Base-by-base conservation (phyloP, 352 stramenopile species). In the Pythium sukuiense region DNA sequence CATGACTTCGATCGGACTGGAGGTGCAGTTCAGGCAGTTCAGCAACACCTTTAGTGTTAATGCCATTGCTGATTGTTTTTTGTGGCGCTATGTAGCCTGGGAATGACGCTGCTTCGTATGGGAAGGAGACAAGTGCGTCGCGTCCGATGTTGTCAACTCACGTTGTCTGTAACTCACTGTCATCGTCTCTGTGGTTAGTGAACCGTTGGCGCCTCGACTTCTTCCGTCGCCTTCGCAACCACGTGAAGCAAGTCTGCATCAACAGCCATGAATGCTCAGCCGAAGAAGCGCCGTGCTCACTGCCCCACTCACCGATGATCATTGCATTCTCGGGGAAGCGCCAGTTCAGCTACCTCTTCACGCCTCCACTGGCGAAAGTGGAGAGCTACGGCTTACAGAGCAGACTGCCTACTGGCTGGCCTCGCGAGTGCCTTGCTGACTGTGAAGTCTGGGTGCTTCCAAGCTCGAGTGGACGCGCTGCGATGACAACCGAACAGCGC, bases 251-350 rank as follows among this genome's bases (percentile, higher is more conserved):
- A 55, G 85, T 95, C 0, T 92, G 85, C 24, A 48, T 59, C 14
- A 76, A 55, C 30, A 64, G 87, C 3, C 65, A 72, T 46, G 59
- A 59, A 16, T 48, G 18, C n/a, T 32, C 76, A 41, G 39, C 12
- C 3, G 41, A 30, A 0, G 55, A 55, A 2, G 43, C 61, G 14
- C 26, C 35, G 11, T 95, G 86, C 56, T 27, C 56, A 13, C 65
- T 67, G 43, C 65, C 54, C 0, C 85, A 95, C 57, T 76, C 78
- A 1, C 88, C 88, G 0, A 71, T 89, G 59, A 67, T 96, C 67
- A 80, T 96, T 45, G 88, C 88, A 6, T 96, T 96, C 69, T 89
- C 84, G 0, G 88, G 88, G 16, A 96, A 96, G 67, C 83, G 88
- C 20, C 88, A 96, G 63, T 96, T 95, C 68, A 89, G 82, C 60